phyloP scores from a whole-genome alignment of 768 basidiomycete genomes.

The Suillus paluster region DNA sequence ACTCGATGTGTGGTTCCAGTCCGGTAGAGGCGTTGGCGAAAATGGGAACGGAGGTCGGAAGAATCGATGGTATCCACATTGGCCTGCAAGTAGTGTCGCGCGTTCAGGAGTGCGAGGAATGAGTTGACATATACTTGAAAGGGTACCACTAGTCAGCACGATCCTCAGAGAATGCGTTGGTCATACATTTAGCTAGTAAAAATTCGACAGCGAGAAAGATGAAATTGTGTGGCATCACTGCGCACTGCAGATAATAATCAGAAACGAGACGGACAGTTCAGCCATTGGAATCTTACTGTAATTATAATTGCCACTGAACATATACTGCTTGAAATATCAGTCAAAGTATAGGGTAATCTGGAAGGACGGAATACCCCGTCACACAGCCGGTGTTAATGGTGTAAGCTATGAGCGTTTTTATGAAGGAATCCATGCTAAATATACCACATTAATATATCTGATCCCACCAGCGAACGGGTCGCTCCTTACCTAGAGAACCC shows the following conservation, averaged over 20 bases:
- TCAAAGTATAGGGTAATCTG: background rate
- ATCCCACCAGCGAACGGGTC: background rate
- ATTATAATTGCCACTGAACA: constrained; percentile 1
- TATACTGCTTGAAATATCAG: background rate
- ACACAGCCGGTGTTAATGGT: background rate
- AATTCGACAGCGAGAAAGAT: constrained; percentile 6
- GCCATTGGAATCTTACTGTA: background rate
- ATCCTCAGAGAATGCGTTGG: background rate
- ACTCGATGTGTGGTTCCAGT: background rate
- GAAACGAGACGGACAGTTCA: too few species aligned
- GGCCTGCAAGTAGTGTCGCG: background rate
- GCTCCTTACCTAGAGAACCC: too few species aligned
- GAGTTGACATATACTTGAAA: constrained; percentile 8
- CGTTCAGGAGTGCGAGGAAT: constrained; percentile 1
- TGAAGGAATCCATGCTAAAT: background rate
- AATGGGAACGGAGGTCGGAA: too few species aligned
- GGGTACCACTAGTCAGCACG: background rate
- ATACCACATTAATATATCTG: background rate
- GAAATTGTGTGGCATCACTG: constrained; percentile 1
- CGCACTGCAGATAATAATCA: background rate
- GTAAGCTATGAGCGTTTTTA: too few species aligned
- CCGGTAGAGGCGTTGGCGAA: background rate
- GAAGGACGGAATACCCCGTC: background rate
- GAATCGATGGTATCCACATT: background rate
- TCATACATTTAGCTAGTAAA: constrained; percentile 4